These are phyloP conservation scores for Ceratocystis variospora DNA, from an alignment of 2,329 filamentous ascomycete genomes.

Conservation along the genomic window DNA sequence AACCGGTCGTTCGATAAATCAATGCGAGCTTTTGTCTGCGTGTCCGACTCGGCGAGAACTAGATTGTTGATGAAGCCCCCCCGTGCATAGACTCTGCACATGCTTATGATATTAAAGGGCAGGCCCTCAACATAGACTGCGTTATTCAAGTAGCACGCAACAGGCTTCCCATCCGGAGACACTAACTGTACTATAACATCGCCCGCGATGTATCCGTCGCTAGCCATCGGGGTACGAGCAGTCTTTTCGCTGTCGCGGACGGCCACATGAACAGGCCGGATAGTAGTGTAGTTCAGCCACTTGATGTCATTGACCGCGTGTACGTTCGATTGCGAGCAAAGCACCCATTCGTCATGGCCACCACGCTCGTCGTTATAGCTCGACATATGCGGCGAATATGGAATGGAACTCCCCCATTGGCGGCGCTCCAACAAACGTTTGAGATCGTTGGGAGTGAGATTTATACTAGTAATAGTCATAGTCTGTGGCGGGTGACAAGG, in stretches of 20 bases:
- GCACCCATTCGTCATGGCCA: constrained; percentile 3
- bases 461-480: background rate
- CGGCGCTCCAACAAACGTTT: background rate
- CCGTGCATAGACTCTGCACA: constrained; percentile 1
- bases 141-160: background rate
- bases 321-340: background rate
- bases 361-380: background rate
- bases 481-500: background rate
- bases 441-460: background rate
- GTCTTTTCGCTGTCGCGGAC: background rate
- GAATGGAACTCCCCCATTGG: background rate
- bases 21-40: background rate
- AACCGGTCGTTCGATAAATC: background rate
- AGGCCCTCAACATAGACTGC: constrained; percentile 1
- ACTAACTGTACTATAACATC: constrained; percentile 3
- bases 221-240: background rate
- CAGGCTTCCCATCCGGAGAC: background rate
- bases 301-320: constrained; percentile 11
- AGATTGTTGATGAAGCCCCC: constrained; percentile 6
- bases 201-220: constrained; percentile 2
- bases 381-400: background rate
- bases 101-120: background rate
- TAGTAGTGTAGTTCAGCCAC: constrained; percentile 1
- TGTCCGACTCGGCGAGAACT: background rate
- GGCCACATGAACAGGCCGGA: constrained; percentile 1